Base-by-base conservation (phyloP, 345 rosid genomes). In the Turritis glabra region DNA sequence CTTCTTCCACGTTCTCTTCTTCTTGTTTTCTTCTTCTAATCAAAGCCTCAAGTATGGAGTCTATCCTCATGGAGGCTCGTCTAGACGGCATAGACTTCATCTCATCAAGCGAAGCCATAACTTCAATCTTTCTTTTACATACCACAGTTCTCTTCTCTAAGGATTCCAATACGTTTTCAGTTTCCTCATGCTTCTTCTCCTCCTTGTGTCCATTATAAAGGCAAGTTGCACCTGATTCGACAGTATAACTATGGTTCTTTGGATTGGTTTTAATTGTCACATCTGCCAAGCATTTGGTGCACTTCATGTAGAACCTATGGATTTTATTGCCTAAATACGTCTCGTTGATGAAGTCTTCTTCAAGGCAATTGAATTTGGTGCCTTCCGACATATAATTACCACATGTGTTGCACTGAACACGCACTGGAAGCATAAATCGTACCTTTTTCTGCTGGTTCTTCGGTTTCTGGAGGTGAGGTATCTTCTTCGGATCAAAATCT, bases 371-470 rank as follows among this genome's bases (percentile, higher is more conserved):
- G 79, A 90, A 90, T 56, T 92, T 88, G 32, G 98, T 92, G 8
- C 96, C 96, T 64, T 84, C 84, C 59, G 85, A 88, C 72, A 92
- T 90, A 82, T 88, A 92, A 60, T 80, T 87, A 8, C 92, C 96
- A 57, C 92, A 87, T 3, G 91, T 88, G 48, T 81, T 85, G 80
- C 96, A 92, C 0, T 90, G 86, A 29, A 87, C 84, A 78, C 94
- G 85, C 82, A 92, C 83, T 0, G 94, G 91, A 75, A 90, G 89
- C 96, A 88, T 92, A 91, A 85, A 88, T 1, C 96, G 84, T 19
- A 90, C 84, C 78, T 92, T 92, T 19, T 88, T 90, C 68, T 92
- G 97, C 5, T 67, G 37, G 50, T 67, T 67, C 26, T 37, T 67
- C 5, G 51, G 51, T 54, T 13, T 53, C 0, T 7, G 14, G 3